A percentile compares a stretch with the other conserved stretches of the same genome.
Evolutionary conservation across 805 yeast species (phyloP).

Genomic region (Sugiyamaella qingdaonensis): DNA sequence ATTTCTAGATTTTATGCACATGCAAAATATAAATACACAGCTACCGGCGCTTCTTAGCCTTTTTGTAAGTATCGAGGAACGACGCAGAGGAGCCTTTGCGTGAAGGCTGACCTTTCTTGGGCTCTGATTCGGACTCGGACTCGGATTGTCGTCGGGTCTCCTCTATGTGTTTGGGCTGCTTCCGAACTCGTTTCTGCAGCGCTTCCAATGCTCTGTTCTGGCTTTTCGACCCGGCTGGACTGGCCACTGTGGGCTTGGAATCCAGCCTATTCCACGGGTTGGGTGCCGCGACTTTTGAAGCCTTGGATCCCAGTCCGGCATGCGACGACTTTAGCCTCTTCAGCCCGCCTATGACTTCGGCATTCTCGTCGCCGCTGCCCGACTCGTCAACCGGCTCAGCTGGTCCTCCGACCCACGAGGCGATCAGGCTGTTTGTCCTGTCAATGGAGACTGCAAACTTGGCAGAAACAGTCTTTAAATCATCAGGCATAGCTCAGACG

Average conservation of each 20-base stretch:
- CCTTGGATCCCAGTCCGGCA: slow-evolving; percentile 17
- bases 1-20: too few relatives aligned
- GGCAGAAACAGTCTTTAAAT: slow-evolving; percentile 21
- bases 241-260: neutral
- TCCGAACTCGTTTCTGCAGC: slow-evolving; percentile 1
- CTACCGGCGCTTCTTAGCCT: slow-evolving; percentile 8
- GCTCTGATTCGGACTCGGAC: slow-evolving; percentile 10
- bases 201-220: slow-evolving; percentile 2
- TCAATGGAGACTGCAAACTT: slow-evolving; percentile 28
- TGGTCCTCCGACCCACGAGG: slow-evolving; percentile 24
- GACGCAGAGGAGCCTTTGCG: slow-evolving; percentile 6
- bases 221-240: slow-evolving; percentile 2
- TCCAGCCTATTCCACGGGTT: neutral
- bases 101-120: slow-evolving; percentile 6
- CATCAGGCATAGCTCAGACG: neutral
- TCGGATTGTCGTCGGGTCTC: neutral
- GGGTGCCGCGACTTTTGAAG: neutral
- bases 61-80: slow-evolving; percentile 17
- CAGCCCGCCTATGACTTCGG: slow-evolving; percentile 1
- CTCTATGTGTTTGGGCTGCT: neutral
- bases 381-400: slow-evolving; percentile 1
- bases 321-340: slow-evolving; percentile 4
- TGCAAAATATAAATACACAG: neutral
- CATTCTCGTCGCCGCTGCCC: neutral
- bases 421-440: slow-evolving; percentile 21